phyloP scores from a whole-genome alignment of 2,329 filamentous ascomycete species.

The Fusarium sororula region DNA sequence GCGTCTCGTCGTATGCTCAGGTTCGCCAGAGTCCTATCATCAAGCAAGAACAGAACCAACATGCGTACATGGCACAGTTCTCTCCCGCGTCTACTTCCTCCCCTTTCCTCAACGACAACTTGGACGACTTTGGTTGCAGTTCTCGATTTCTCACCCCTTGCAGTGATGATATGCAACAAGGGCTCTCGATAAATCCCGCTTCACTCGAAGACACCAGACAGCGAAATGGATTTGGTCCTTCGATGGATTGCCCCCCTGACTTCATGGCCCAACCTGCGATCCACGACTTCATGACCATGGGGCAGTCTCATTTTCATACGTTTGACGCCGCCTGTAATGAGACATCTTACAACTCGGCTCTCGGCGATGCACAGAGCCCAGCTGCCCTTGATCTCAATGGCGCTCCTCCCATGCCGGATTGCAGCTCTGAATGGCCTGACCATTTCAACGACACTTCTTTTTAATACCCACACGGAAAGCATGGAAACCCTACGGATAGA shows the following conservation, averaged over 20 bases:
- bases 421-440: constrained; percentile 44
- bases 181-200: constrained; percentile 41
- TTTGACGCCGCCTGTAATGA: constrained; percentile 55
- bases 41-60: constrained; percentile 51
- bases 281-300: constrained; percentile 44
- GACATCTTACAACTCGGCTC: constrained; percentile 47
- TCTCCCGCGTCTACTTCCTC: constrained; percentile 51
- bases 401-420: constrained; percentile 41
- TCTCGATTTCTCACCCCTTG: constrained; percentile 61
- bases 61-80: constrained; percentile 47
- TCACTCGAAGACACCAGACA: constrained; percentile 43
- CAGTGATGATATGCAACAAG: constrained; percentile 58
- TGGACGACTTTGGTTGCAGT: constrained; percentile 45
- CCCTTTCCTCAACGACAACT: constrained; percentile 49
- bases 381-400: constrained; percentile 36
- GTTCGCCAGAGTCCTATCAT: constrained; percentile 41
- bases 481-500: constrained; percentile 33
- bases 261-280: constrained; percentile 41
- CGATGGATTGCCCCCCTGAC: constrained; percentile 40
- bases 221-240: constrained; percentile 42
- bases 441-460: constrained; percentile 45
- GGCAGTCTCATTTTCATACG: constrained; percentile 50
- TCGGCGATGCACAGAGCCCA: constrained; percentile 42
- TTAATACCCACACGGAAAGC: constrained; percentile 43
- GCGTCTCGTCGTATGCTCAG: constrained; percentile 44